Base-by-base conservation (phyloP, 176 grass and related monocot species). In the Guadua angustifolia region DNA sequence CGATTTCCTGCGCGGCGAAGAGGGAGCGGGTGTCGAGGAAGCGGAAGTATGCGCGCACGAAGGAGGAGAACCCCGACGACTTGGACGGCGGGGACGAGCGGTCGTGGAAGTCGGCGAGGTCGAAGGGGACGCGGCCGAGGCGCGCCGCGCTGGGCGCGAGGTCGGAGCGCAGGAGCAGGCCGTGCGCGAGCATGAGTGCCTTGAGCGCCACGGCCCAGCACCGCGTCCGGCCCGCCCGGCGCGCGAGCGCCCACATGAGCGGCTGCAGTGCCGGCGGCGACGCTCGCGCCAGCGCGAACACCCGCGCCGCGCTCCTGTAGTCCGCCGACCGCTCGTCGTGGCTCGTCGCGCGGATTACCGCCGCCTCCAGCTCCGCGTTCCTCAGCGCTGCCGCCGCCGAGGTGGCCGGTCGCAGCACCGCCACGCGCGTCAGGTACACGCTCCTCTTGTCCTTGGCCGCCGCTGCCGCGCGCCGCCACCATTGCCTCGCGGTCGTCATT, bases 161-260 rank as follows among this genome's bases (percentile, higher is more conserved):
- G 84, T 94, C 87, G 17, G 89, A 91, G 13, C 92, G 85, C 38
- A 95, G 90, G 55, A 95, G 85, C 60, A 99, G 85, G 36, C 96
- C 93, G 59, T 95, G 96, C 69, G 89, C 90, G 57, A 99, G 91
- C 89, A 99, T 90, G n/a, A 99, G 87, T 32, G 87, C 83, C 86
- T 99, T 99, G 76, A 99, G 87, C 46, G 93, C 96, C 12, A 99
- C 96, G 14, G 86, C 87, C 96, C 96, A 99, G 88, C 83, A 95
- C 42, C 86, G 93, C 0, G 96, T 99, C 24, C 91, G 79, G 2
- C 50, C 73, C 9, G 88, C 91, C 0, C 93, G 85, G 25, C 86
- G 87, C 18, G 93, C 87, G 6, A 99, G 85, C n/a, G 81, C 81
- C 88, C 91, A 95, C 93, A 99, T 95, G 25, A 99, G 84, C 51